phyloP scores from a whole-genome alignment of 2,329 filamentous ascomycete genomes.

The Clathrospora elynae region DNA sequence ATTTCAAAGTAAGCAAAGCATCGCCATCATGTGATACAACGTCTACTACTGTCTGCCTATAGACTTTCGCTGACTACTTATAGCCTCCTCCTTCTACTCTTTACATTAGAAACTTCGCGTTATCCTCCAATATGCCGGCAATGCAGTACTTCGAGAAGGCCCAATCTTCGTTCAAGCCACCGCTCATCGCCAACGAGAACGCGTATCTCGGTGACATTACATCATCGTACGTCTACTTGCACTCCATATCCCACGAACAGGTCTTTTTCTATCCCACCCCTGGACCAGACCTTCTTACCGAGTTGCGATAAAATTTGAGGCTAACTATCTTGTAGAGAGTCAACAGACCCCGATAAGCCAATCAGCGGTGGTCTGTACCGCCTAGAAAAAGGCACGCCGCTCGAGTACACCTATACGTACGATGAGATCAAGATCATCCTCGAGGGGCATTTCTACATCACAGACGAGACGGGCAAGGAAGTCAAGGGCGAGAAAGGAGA shows the following conservation, averaged over 20 bases:
- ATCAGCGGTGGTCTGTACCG: conserved; percentile 69
- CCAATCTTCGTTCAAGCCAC: conserved; percentile 65
- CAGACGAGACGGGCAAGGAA: conserved; percentile 64
- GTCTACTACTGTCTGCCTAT: too few species aligned
- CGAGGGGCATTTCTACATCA: conserved; percentile 69
- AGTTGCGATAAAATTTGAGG: too few species aligned
- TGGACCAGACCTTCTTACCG: conserved; percentile 12
- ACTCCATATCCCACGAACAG: background rate
- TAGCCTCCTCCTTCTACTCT: too few species aligned
- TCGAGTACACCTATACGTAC: conserved; percentile 72
- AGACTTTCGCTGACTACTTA: too few species aligned
- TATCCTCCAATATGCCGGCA: conserved; percentile 14
- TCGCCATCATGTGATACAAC: too few species aligned
- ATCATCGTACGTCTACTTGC: conserved; percentile 53
- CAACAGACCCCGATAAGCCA: conserved; percentile 62
- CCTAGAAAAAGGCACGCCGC: conserved; percentile 68
- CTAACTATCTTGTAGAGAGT: conserved; percentile 50
- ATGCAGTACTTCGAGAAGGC: conserved; percentile 63
- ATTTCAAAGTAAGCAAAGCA: too few species aligned
- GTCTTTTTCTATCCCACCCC: background rate
- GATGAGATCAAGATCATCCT: conserved; percentile 77
- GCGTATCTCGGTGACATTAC: conserved; percentile 68
- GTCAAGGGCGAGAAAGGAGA: conserved; percentile 66
- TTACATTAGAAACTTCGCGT: too few species aligned
- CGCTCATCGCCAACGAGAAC: conserved; percentile 70